phyloP scores from a whole-genome alignment of 2,329 filamentous ascomycete species.

The Talaromyces sp. region DNA sequence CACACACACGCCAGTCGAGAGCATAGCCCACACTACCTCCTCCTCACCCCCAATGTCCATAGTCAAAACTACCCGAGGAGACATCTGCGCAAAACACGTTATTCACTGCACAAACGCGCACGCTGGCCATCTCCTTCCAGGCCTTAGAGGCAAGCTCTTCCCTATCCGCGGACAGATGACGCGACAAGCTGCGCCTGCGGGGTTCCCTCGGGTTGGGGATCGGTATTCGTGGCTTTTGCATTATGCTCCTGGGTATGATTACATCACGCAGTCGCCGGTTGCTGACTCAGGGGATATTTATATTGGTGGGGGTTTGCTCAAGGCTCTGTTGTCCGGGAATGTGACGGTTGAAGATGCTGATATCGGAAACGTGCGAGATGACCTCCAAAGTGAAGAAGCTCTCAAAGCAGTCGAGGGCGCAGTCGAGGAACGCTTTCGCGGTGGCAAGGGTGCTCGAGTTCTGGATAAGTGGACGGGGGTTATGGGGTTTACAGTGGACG shows the following conservation, averaged over 20 bases:
- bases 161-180: constrained; percentile 41
- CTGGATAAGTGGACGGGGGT: constrained; percentile 32
- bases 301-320: constrained; percentile 9
- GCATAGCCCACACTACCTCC: background rate
- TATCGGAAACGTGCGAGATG: constrained; percentile 9
- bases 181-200: constrained; percentile 27
- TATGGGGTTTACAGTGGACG: constrained; percentile 48
- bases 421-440: constrained; percentile 6
- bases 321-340: constrained; percentile 5
- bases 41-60: constrained; percentile 22
- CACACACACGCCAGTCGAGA: constrained; percentile 23
- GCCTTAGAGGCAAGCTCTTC: constrained; percentile 30
- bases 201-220: constrained; percentile 16
- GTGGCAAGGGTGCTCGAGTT: constrained; percentile 15
- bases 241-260: constrained; percentile 20
- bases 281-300: constrained; percentile 9
- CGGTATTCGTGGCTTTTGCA: constrained; percentile 25
- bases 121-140: constrained; percentile 36
- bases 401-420: constrained; percentile 1
- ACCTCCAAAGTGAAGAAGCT: constrained; percentile 4
- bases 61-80: constrained; percentile 29
- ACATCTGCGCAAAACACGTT: constrained; percentile 28
- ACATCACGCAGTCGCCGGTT: constrained; percentile 9
- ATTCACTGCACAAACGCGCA: constrained; percentile 41
- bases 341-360: constrained; percentile 7